phyloP scores from a whole-genome alignment of 371 early-diverging fungal species.

The Syncephalastrum contaminatum region DNA sequence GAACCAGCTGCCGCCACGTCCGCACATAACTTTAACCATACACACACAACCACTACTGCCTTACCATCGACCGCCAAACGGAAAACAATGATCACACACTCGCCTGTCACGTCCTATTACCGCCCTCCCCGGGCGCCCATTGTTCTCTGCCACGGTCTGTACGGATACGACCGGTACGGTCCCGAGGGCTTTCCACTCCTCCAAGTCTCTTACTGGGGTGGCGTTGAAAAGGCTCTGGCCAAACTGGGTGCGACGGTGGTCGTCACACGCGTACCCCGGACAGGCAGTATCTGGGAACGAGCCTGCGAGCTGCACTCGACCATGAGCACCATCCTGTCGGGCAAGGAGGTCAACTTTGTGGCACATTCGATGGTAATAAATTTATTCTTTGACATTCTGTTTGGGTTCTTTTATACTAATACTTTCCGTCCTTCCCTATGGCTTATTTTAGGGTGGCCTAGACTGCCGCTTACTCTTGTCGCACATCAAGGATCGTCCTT shows the following conservation, averaged over 20 bases:
- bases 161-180: constrained; percentile 84
- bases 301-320: constrained; percentile 75
- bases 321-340: constrained; percentile 53
- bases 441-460: constrained; percentile 67
- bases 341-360: constrained; percentile 75
- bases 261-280: constrained; percentile 78
- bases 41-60: not conserved
- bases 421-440: not conserved
- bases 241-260: constrained; percentile 82
- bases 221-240: constrained; percentile 78
- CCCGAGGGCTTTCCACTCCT: constrained; percentile 75
- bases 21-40: constrained; percentile 1
- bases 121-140: constrained; percentile 78
- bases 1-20: constrained; percentile 10
- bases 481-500: constrained; percentile 67
- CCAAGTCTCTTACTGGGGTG: constrained; percentile 90
- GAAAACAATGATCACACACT: constrained; percentile 17
- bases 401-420: not conserved
- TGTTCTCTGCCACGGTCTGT: constrained; percentile 89
- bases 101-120: constrained; percentile 63
- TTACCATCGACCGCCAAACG: constrained; percentile 2
- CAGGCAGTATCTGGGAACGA: constrained; percentile 77
- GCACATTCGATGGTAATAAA: constrained; percentile 86
- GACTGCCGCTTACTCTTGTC: constrained; percentile 85
- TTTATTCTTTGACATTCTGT: not conserved